Evolutionary conservation across 768 basidiomycete genomes (phyloP), one percentile per base, ranked within the genome.

Genomic region (Trametes cingulata): DNA sequence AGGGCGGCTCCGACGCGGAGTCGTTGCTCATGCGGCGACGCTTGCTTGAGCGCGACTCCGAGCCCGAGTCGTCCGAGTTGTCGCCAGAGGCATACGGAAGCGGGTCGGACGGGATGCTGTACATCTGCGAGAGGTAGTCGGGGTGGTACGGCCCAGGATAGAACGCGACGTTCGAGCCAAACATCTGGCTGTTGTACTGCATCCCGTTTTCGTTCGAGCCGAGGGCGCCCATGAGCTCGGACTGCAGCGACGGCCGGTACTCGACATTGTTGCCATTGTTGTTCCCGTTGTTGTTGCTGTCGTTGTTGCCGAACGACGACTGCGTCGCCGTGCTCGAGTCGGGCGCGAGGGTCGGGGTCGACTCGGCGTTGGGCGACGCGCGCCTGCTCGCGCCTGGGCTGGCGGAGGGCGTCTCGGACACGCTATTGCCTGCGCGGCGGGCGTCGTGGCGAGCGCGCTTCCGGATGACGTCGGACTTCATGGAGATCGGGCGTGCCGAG

Each of bases 391-490:
- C 84, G 15, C 85, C 88, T 0, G 89, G 90, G 67, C 86, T 88
- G 3, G 84, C 87, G 6, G 91, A 90, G 0, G 87, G 87, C 47
- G 88, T 89, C 60, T 90, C 88, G 48, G 85, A 81, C 20, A 77
- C 71, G 42, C 76, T 78, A 61, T 75, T 76, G 15, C 81, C 81
- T 19, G 50, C 36, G 53, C 87, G 82, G 36, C 89, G 83, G 20
- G 88, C 86, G 60, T 93, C 90, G 65, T 92, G 90, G 1, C 91
- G 79, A 2, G 91, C 90, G 40, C 92, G 86, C 70, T 93, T 93
- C 61, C 91, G 88, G 65, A 94, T 91, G 36, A 93, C 86, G 63
- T 94, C 92, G 4, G 90, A 92, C 71, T 93, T 93, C 91, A 94
- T 93, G 8, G 89, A 91, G 61, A 93, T 91, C 1, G 92, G 92